These are phyloP conservation scores for Mrakia blollopis DNA, from an alignment of 768 basidiomycete species.

Conservation along the genomic window DNA sequence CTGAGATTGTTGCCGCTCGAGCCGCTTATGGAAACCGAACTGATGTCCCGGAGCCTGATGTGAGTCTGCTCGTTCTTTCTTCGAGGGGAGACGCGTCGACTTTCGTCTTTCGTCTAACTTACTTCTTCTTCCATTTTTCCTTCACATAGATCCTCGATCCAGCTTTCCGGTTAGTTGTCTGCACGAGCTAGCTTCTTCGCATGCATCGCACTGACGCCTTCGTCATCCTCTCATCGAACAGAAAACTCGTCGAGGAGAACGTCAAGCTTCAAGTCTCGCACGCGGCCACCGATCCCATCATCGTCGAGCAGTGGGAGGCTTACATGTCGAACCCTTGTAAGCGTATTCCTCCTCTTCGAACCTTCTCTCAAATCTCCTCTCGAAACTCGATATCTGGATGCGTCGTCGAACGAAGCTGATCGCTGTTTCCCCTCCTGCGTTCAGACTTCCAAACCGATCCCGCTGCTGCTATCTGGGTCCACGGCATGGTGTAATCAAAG, in stretches of 20 bases:
- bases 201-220: not conserved
- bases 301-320: not conserved
- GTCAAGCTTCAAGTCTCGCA: not conserved
- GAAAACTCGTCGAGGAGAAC: not conserved
- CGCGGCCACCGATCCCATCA: not conserved
- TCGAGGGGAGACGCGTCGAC: not conserved
- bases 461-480: not conserved
- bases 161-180: not conserved
- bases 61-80: not conserved
- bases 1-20: slow-evolving; percentile 1
- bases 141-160: not conserved
- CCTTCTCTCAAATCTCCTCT: too few relatives aligned
- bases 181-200: too few relatives aligned
- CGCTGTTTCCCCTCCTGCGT: not conserved
- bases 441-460: slow-evolving; percentile 8
- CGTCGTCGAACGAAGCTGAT: not conserved
- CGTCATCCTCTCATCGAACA: not conserved
- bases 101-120: too few relatives aligned
- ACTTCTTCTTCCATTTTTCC: not conserved
- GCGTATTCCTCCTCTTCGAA: not conserved
- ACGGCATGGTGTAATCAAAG: not conserved
- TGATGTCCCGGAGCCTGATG: not conserved
- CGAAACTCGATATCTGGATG: too few relatives aligned
- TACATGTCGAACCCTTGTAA: slow-evolving; percentile 6
- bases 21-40: slow-evolving; percentile 1